Percentiles rank a stretch among this genome's conserved stretches.
These are phyloP conservation scores for Arabis alpina DNA, from an alignment of 345 rosid species.

Conservation along the genomic window DNA sequence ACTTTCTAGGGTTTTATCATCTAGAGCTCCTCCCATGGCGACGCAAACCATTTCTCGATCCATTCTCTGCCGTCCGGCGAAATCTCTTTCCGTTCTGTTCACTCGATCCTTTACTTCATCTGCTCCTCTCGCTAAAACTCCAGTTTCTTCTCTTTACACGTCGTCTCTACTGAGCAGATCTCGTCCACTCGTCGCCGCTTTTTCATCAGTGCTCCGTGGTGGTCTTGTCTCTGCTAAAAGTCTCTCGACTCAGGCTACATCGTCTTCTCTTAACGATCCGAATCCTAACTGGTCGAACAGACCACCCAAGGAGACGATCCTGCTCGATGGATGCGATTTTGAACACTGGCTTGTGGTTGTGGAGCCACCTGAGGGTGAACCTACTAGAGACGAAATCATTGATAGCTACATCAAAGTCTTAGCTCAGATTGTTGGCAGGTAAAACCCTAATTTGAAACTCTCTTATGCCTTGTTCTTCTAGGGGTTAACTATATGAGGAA, in stretches of 20 bases:
- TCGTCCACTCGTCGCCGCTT: conserved; percentile 25
- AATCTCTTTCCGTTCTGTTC: conserved; percentile 41
- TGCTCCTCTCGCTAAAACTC: conserved; percentile 32
- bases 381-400: conserved; percentile 86
- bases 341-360: conserved; percentile 93
- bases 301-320: conserved; percentile 88
- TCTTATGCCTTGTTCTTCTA: not conserved
- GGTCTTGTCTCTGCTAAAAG: conserved; percentile 39
- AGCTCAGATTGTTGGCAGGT: conserved; percentile 79
- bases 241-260: conserved; percentile 55
- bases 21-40: conserved; percentile 49
- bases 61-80: conserved; percentile 47
- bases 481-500: not conserved
- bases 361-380: conserved; percentile 68
- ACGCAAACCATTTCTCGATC: conserved; percentile 47
- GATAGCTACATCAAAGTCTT: conserved; percentile 76
- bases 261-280: conserved; percentile 73
- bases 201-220: conserved; percentile 32
- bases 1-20: conserved; percentile 35
- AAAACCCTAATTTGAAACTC: conserved; percentile 5
- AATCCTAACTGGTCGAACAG: conserved; percentile 91
- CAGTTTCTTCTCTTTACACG: conserved; percentile 30
- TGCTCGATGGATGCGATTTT: conserved; percentile 93
- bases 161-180: conserved; percentile 38
- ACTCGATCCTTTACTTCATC: conserved; percentile 38